Conservation (phyloP, 345 rosid genomes). For the Firmiana major region DNA sequence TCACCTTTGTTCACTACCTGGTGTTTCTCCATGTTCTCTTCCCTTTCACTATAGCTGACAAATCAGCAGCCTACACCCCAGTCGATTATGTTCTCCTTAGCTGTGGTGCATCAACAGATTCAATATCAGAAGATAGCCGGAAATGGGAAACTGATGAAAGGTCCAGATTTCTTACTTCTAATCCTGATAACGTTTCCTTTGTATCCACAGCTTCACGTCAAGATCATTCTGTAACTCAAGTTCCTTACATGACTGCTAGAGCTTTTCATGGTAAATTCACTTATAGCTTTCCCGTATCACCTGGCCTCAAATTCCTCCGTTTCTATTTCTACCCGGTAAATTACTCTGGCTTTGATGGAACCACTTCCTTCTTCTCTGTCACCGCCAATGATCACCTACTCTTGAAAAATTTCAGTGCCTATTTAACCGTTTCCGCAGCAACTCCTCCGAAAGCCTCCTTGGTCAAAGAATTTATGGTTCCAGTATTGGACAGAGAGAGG, state of each 20-base stretch:
- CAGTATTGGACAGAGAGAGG: background rate
- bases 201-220: background rate
- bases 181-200: background rate
- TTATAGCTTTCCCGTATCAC: slow-evolving; percentile 16
- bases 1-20: background rate
- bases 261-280: slow-evolving; percentile 13
- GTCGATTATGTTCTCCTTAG: no score
- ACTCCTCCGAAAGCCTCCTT: background rate
- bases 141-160: no score
- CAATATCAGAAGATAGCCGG: no score
- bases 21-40: background rate
- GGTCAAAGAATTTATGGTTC: background rate
- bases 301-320: slow-evolving; percentile 20
- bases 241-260: slow-evolving; percentile 17
- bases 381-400: slow-evolving; percentile 13
- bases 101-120: no score
- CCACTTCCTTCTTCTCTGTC: slow-evolving; percentile 20
- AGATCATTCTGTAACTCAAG: background rate
- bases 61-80: background rate
- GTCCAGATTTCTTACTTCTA: no score
- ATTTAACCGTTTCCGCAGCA: background rate
- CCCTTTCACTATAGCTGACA: background rate
- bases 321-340: slow-evolving; percentile 11
- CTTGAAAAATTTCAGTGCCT: slow-evolving; percentile 25
- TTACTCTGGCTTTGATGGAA: background rate